phyloP scores from a whole-genome alignment of 805 yeast genomes.

The Barnettozyma botsteinii region DNA sequence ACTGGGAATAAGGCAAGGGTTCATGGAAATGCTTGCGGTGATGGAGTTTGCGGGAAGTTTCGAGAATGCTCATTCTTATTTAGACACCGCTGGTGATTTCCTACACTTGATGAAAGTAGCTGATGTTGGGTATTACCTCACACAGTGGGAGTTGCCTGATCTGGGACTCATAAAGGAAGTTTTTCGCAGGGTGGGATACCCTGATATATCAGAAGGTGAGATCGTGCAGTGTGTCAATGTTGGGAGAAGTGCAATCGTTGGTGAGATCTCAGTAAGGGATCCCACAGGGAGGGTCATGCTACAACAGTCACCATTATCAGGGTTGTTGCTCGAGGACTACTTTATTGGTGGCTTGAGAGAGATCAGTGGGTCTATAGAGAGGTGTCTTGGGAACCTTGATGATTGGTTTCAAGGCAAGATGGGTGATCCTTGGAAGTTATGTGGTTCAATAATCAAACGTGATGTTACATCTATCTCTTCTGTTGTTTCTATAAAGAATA shows the following conservation, averaged over 20 bases:
- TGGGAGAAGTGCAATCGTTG: constrained; percentile 46
- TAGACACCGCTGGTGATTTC: constrained; percentile 65
- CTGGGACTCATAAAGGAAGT: constrained; percentile 37
- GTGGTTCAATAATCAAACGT: constrained; percentile 24
- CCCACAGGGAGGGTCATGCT: constrained; percentile 7
- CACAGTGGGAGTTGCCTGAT: constrained; percentile 39
- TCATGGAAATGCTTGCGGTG: constrained; percentile 43
- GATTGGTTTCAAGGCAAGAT: constrained; percentile 35
- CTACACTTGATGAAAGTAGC: constrained; percentile 37
- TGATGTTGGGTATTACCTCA: constrained; percentile 18
- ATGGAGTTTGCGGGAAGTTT: constrained; percentile 49
- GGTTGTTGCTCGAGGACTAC: constrained; percentile 39
- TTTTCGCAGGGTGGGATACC: constrained; percentile 34
- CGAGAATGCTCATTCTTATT: constrained; percentile 43
- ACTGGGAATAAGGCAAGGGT: constrained; percentile 45
- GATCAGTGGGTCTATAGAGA: constrained; percentile 33
- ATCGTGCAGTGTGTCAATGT: constrained; percentile 46
- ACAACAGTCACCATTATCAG: constrained; percentile 38
- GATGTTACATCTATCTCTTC: background rate
- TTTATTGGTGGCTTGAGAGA: constrained; percentile 50
- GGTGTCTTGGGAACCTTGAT: constrained; percentile 34
- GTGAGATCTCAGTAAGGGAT: constrained; percentile 33
- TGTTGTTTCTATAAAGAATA: background rate
- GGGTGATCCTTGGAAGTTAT: constrained; percentile 30
- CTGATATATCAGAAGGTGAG: constrained; percentile 27